Evolutionary conservation across 225 moss, liverwort and hornwort species (phyloP).

Genomic region (Pleurozium schreberi): DNA sequence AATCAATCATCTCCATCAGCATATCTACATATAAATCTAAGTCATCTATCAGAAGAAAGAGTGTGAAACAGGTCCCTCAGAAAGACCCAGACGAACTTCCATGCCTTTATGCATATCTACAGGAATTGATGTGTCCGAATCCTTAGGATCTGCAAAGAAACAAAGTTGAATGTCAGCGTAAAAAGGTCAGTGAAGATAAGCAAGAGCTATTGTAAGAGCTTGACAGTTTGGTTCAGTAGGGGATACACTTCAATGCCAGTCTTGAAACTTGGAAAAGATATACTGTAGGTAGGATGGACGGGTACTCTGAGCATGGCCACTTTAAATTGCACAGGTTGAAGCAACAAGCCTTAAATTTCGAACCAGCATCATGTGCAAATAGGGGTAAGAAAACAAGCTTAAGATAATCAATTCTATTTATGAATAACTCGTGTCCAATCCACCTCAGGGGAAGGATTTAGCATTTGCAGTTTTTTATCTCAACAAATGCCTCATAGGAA

Average conservation of each 20-base stretch:
- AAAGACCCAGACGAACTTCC: conserved; percentile 57
- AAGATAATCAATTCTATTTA: background rate
- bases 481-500: background rate
- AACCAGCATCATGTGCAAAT: background rate
- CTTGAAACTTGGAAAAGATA: background rate
- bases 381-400: background rate
- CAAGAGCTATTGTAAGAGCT: background rate
- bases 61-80: conserved; percentile 41
- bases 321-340: background rate
- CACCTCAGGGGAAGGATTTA: background rate
- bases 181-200: background rate
- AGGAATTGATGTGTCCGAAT: conserved; percentile 46
- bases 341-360: background rate
- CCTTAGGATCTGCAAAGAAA: conserved; percentile 47
- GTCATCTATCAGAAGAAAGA: conserved; percentile 28
- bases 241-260: background rate
- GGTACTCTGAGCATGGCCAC: background rate
- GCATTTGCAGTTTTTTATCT: background rate
- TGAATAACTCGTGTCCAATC: background rate
- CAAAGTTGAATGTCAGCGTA: background rate
- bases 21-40: background rate
- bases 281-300: background rate
- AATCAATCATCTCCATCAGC: background rate
- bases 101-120: conserved; percentile 65
- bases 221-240: background rate